Base-by-base conservation (phyloP, 1,284 basidiomycete genomes). In the Fomes fomentarius region DNA sequence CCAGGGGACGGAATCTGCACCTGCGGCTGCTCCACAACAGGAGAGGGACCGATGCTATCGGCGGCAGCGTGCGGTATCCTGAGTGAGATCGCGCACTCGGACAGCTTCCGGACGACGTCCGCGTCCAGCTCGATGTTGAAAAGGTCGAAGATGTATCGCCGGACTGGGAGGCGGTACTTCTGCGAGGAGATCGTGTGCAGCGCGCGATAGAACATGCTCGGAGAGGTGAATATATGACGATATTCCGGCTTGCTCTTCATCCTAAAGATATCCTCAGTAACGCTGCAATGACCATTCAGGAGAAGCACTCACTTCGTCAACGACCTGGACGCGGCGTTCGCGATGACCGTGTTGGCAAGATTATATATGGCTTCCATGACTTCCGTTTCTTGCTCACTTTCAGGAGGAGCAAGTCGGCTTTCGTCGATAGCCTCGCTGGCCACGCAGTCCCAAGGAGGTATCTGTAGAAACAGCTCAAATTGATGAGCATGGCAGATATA, bases 311-410 rank as follows among this genome's bases (percentile, higher is more conserved):
- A 93, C 93, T 84, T 86, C 30, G 92, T 88, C 35, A 98, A 76
- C 24, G 91, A 89, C 52, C 93, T 84, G 26, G 95, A 97, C 3
- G 95, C 94, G 21, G 91, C 84, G 61, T 96, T 96, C 3, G 96
- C 95, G 51, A 99, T 89, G 48, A 99, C 95, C 22, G 96, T 94
- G 66, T 99, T 99, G 42, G 93, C 90, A 35, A 99, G 78, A 68
- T 98, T 98, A 63, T 96, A 90, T 45, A 99, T 92, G 9, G 93
- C 89, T 4, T 88, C 87, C 65, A 96, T 82, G 30, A 96, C 89
- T 62, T 96, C 92, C n/a, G 87, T 79, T 65, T 98, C 94, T 38
- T 85, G 75, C 51, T 89, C 85, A 2, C 81, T 77, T 2, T 85
- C 82, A 3, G 89, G 84, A 7, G 88, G 84, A 54, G 85, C 75